Percentiles rank a stretch among this genome's conserved stretches.
Conservation (phyloP, 139 green algal species). For the Astrephomene gubernaculifera region DNA sequence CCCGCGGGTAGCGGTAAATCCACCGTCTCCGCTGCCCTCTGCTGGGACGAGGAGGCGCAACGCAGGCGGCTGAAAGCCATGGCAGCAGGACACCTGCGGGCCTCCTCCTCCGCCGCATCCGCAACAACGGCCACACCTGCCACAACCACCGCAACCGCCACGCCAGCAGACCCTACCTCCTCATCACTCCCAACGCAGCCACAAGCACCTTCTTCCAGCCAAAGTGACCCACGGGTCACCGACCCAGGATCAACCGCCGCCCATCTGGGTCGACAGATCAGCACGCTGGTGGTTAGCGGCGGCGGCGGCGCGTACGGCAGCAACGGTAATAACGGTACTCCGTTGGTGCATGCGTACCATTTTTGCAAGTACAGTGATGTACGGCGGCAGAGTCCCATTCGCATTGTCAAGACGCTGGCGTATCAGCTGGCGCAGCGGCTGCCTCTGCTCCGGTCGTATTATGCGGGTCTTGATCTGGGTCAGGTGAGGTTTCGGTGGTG, state of each 20-base stretch:
- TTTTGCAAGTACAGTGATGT: constrained; percentile 45
- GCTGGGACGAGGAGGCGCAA: constrained; percentile 37
- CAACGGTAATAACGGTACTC: neutral
- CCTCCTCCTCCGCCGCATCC: neutral
- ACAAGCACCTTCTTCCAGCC: no score
- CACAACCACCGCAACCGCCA: neutral
- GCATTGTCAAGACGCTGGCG: constrained; percentile 45
- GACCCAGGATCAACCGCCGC: no score
- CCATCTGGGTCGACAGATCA: constrained; percentile 11
- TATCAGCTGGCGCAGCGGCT: constrained; percentile 41
- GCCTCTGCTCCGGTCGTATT: constrained; percentile 36
- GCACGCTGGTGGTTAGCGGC: neutral
- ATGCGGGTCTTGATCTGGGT: constrained; percentile 36
- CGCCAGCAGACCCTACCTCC: no score
- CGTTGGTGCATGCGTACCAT: constrained; percentile 39
- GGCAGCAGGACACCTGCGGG: neutral
- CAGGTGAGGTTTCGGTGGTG: no score
- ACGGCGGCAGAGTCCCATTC: constrained; percentile 31
- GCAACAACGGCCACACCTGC: neutral
- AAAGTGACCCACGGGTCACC: no score
- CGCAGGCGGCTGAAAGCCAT: constrained; percentile 18
- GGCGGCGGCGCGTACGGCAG: no score
- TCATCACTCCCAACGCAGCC: no score
- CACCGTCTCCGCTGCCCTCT: constrained; percentile 33
- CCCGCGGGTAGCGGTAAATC: constrained; percentile 33